Percentiles rank a stretch among this genome's conserved stretches.
Conservation (phyloP, 2,329 filamentous ascomycete species). For the Xylaria sp. region DNA sequence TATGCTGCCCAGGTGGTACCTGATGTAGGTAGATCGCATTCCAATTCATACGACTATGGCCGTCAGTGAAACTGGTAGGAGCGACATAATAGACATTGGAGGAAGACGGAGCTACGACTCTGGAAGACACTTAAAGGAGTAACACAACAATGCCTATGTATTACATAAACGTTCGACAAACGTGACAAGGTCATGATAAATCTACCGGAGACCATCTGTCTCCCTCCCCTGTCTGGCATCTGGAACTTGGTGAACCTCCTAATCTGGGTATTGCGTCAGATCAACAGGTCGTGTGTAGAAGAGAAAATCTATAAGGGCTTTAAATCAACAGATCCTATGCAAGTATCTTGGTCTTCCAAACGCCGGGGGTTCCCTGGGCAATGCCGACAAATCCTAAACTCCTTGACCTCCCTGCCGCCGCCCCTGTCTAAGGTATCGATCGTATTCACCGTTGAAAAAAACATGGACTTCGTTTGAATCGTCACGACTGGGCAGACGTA, state of each 20-base stretch:
- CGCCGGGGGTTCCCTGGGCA: conserved; percentile 39
- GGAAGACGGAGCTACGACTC: neutral
- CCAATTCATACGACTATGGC: too few species aligned
- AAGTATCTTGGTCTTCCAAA: conserved; percentile 33
- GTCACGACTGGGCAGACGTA: conserved; percentile 30
- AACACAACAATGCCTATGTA: neutral
- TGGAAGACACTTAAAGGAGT: neutral
- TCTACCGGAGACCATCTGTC: conserved; percentile 16
- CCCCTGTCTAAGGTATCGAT: conserved; percentile 21
- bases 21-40: too few species aligned
- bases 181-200: conserved; percentile 6
- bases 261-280: conserved; percentile 17
- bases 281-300: conserved; percentile 15
- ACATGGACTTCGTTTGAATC: conserved; percentile 8
- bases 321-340: conserved; percentile 28
- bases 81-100: neutral
- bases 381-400: conserved; percentile 27
- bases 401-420: conserved; percentile 14
- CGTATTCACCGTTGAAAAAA: conserved; percentile 20
- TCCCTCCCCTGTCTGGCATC: conserved; percentile 11
- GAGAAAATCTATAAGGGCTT: conserved; percentile 27
- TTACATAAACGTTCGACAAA: neutral
- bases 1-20: neutral
- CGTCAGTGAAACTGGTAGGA: neutral
- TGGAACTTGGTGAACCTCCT: conserved; percentile 19